These are phyloP conservation scores for Leptoxyphium fumago DNA, from an alignment of 2,329 filamentous ascomycete genomes.

Conservation along the genomic window DNA sequence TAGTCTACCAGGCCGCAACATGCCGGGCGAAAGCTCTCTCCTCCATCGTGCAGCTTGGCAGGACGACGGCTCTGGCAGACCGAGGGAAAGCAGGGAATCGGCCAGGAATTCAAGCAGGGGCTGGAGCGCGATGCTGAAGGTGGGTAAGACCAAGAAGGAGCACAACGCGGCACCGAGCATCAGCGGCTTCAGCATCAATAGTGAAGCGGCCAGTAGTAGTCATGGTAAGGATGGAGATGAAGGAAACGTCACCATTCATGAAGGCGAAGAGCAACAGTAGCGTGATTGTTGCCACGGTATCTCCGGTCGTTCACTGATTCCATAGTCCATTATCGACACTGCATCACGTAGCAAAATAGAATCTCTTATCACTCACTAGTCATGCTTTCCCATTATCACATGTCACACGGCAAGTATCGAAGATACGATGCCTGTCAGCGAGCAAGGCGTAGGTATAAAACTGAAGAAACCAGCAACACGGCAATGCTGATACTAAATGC, in stretches of 20 bases:
- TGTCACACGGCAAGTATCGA: no score
- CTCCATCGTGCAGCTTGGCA: background rate
- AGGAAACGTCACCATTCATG: background rate
- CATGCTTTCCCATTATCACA: no score
- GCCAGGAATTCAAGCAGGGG: slow-evolving; percentile 79
- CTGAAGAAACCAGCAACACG: no score
- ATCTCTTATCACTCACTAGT: no score
- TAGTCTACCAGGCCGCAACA: background rate
- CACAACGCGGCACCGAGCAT: background rate
- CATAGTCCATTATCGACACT: no score
- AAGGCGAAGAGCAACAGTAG: background rate
- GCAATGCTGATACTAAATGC: no score
- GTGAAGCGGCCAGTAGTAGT: background rate
- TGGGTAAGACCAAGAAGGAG: background rate
- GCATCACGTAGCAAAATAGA: no score
- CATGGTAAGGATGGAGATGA: background rate
- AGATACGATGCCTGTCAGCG: no score
- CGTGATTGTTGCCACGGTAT: background rate
- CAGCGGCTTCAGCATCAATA: background rate
- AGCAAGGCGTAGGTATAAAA: no score
- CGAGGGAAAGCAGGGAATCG: slow-evolving; percentile 50
- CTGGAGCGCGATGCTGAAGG: slow-evolving; percentile 93
- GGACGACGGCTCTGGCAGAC: background rate
- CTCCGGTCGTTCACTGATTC: no score
- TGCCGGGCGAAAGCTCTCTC: background rate